A percentile compares a stretch with the other conserved stretches of the same genome.
phyloP scores from a whole-genome alignment of 305 asterid genomes.

The Fraxinus paxiana region DNA sequence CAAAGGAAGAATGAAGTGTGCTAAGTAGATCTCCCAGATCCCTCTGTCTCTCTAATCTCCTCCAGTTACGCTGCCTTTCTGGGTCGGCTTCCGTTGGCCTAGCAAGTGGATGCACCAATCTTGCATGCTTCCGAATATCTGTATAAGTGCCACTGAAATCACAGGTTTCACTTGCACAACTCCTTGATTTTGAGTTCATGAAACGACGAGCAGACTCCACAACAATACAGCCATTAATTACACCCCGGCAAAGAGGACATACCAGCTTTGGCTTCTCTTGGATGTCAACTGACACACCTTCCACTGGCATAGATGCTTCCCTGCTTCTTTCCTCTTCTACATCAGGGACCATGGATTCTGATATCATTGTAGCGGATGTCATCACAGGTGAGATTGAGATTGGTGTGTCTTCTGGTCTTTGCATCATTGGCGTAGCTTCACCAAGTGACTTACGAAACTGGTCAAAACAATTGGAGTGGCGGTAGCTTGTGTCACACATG shows the following conservation, averaged over 20 bases:
- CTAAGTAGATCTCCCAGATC: slow-evolving; percentile 71
- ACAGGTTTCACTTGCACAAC: slow-evolving; percentile 76
- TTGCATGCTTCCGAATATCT: slow-evolving; percentile 78
- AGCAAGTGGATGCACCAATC: slow-evolving; percentile 65
- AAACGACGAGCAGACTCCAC: slow-evolving; percentile 68
- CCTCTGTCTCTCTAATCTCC: slow-evolving; percentile 75
- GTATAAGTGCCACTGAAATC: slow-evolving; percentile 66
- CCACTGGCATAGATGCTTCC: slow-evolving; percentile 29
- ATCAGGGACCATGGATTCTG: slow-evolving; percentile 32
- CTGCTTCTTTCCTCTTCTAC: slow-evolving; percentile 31
- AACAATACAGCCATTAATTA: slow-evolving; percentile 61
- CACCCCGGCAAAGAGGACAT: slow-evolving; percentile 83
- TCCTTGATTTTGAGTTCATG: slow-evolving; percentile 74
- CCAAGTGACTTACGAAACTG: slow-evolving; percentile 62
- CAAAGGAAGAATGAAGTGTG: slow-evolving; percentile 61
- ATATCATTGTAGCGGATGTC: slow-evolving; percentile 22
- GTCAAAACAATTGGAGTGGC: slow-evolving; percentile 87
- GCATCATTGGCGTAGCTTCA: slow-evolving; percentile 32
- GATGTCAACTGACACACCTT: slow-evolving; percentile 32
- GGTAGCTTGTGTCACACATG: slow-evolving; percentile 90
- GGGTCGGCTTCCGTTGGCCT: slow-evolving; percentile 80
- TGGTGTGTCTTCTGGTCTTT: slow-evolving; percentile 30
- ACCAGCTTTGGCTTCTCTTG: slow-evolving; percentile 40
- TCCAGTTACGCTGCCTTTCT: slow-evolving; percentile 77
- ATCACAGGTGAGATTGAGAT: slow-evolving; percentile 21